These are phyloP conservation scores for Agarophyton chilense DNA, from an alignment of 23 red algal genomes.

Conservation along the genomic window DNA sequence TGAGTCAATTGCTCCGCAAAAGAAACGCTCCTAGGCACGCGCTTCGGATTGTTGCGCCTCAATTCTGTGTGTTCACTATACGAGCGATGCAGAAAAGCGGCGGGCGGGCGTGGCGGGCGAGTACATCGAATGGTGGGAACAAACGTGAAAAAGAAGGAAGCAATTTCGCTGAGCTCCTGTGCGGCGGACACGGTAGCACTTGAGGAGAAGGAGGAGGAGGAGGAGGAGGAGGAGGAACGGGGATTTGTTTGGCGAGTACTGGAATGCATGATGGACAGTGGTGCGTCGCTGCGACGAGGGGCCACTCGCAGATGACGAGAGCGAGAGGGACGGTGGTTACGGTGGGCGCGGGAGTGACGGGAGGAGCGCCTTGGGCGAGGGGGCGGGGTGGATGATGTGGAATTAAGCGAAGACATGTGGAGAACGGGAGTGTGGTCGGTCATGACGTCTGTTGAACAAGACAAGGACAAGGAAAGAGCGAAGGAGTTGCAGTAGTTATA, in stretches of 20 bases:
- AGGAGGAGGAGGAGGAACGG: no score
- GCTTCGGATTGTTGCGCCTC: neutral
- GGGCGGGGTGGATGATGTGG: neutral
- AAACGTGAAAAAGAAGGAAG: neutral
- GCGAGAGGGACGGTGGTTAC: neutral
- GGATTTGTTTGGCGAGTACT: no score
- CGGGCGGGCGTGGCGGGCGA: neutral
- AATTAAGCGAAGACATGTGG: neutral
- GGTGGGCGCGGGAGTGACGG: neutral
- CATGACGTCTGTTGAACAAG: neutral
- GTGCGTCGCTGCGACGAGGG: conserved; percentile 7
- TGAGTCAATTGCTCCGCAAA: conserved; percentile 8
- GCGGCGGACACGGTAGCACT: neutral
- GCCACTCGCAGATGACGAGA: neutral
- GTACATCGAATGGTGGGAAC: neutral
- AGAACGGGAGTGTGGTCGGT: neutral
- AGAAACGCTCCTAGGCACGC: conserved; percentile 8
- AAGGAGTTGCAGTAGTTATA: neutral
- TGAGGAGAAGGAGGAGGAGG: no score
- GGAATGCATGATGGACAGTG: neutral
- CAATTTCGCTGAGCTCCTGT: neutral
- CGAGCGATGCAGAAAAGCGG: neutral
- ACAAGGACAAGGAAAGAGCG: neutral
- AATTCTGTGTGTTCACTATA: neutral
- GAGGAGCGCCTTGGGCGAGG: neutral